A percentile compares a stretch with the other conserved stretches of the same genome.
phyloP scores from a whole-genome alignment of 129 eudicot species.

The Lonicera japonica region DNA sequence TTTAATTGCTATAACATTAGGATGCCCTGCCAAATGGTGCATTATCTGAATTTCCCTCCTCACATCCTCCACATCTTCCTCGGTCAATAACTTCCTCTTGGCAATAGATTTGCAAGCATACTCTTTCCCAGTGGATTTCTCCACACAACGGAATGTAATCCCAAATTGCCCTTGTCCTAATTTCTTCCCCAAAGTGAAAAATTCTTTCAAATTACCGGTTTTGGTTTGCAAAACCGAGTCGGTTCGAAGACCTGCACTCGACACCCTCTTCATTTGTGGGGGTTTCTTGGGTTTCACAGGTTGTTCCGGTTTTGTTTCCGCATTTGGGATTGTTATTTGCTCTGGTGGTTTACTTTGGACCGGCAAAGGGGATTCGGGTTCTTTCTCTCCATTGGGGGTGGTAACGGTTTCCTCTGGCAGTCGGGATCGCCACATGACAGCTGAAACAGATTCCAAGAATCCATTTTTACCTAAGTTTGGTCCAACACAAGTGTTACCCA shows the following conservation, averaged over 20 bases:
- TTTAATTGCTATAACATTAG: conserved; percentile 78
- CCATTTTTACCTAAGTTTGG: conserved; percentile 68
- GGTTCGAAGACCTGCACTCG: conserved; percentile 75
- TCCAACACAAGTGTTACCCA: conserved; percentile 98
- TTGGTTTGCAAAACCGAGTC: conserved; percentile 69
- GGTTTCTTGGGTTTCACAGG: conserved; percentile 46
- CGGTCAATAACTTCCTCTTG: conserved; percentile 75
- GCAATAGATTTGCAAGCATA: conserved; percentile 96
- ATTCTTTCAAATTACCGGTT: conserved; percentile 73
- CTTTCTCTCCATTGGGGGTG: conserved; percentile 15
- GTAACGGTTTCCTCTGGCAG: conserved; percentile 32
- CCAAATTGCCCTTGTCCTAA: conserved; percentile 96
- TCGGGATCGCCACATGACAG: conserved; percentile 83
- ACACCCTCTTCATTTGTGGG: conserved; percentile 56
- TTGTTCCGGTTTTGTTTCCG: conserved; percentile 39
- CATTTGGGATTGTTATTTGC: conserved; percentile 54
- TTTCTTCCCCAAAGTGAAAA: conserved; percentile 77
- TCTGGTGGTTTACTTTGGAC: conserved; percentile 76
- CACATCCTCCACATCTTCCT: conserved; percentile 93
- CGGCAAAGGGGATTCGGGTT: conserved; percentile 44
- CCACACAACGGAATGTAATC: conserved; percentile 68
- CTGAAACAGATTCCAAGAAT: conserved; percentile 81
- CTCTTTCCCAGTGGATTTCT: conserved; percentile 54
- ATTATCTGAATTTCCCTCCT: conserved; percentile 95
- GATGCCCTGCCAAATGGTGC: conserved; percentile 92